Conservation (phyloP, 2,329 filamentous ascomycete genomes). For the Verticillium alfalfae region DNA sequence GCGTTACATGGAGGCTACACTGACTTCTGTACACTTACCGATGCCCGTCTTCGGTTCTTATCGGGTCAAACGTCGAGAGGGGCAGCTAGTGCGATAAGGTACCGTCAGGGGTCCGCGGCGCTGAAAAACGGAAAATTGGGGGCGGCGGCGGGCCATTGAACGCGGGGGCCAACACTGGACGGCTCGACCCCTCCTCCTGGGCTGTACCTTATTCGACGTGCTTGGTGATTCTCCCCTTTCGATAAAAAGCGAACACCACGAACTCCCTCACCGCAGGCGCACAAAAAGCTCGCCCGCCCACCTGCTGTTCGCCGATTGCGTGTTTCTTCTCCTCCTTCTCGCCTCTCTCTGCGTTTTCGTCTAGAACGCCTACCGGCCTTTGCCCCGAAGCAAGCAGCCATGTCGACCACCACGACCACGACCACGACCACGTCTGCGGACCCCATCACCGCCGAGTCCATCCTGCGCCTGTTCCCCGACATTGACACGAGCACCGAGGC, state of each 20-base stretch:
- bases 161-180: background rate
- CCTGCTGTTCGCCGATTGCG: background rate
- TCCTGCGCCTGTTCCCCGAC: conserved; percentile 85
- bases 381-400: conserved; percentile 5
- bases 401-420: conserved; percentile 28
- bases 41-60: background rate
- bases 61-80: background rate
- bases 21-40: background rate
- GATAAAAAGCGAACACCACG: background rate
- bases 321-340: background rate
- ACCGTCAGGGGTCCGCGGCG: background rate
- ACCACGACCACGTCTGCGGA: conserved; percentile 44
- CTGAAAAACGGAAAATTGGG: background rate
- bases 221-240: background rate
- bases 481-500: conserved; percentile 66
- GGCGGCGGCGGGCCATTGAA: background rate
- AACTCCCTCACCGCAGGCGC: background rate
- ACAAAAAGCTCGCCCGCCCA: background rate
- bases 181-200: background rate
- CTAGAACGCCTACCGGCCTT: too few relatives aligned
- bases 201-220: background rate
- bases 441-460: conserved; percentile 77
- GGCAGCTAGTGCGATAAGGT: background rate
- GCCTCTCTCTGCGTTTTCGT: background rate
- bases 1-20: background rate